These are phyloP conservation scores for Malassezia dermatis DNA, from an alignment of 1,284 basidiomycete species.

Conservation along the genomic window DNA sequence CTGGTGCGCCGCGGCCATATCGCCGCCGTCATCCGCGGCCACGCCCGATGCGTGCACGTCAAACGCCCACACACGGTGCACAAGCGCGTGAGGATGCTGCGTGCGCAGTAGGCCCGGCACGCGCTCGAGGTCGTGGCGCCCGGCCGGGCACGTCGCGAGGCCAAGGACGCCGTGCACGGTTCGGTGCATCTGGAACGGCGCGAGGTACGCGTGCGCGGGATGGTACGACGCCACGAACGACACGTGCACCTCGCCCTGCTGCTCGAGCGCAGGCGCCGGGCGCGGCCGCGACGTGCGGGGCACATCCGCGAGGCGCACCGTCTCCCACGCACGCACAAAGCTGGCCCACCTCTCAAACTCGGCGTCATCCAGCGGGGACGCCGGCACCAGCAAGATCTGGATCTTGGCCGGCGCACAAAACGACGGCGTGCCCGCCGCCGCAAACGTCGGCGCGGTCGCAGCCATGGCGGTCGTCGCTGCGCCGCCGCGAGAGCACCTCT, in stretches of 20 bases:
- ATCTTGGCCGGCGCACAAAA: conserved; percentile 34
- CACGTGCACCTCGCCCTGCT: conserved; percentile 40
- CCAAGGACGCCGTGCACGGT: conserved; percentile 43
- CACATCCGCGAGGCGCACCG: conserved; percentile 31
- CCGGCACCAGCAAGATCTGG: conserved; percentile 40
- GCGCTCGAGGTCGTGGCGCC: conserved; percentile 21
- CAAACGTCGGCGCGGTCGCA: conserved; percentile 19
- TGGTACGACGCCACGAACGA: conserved; percentile 43
- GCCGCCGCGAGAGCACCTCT: no score
- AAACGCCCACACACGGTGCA: conserved; percentile 42
- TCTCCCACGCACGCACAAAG: conserved; percentile 30
- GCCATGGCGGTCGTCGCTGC: conserved; percentile 6
- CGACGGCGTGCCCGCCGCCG: conserved; percentile 20
- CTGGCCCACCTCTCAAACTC: conserved; percentile 38
- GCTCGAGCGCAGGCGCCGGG: conserved; percentile 20
- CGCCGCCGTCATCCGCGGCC: background rate
- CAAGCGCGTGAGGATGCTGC: conserved; percentile 35
- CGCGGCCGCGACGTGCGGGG: conserved; percentile 18
- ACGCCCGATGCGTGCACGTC: conserved; percentile 24
- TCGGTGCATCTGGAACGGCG: conserved; percentile 39
- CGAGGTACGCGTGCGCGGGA: conserved; percentile 36
- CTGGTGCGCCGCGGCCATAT: background rate
- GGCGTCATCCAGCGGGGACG: conserved; percentile 23
- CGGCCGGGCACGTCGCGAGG: conserved; percentile 21
- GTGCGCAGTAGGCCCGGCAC: conserved; percentile 26